Evolutionary conservation across 179 eudicot genomes (phyloP).

Genomic region (Spergularia azorica): DNA sequence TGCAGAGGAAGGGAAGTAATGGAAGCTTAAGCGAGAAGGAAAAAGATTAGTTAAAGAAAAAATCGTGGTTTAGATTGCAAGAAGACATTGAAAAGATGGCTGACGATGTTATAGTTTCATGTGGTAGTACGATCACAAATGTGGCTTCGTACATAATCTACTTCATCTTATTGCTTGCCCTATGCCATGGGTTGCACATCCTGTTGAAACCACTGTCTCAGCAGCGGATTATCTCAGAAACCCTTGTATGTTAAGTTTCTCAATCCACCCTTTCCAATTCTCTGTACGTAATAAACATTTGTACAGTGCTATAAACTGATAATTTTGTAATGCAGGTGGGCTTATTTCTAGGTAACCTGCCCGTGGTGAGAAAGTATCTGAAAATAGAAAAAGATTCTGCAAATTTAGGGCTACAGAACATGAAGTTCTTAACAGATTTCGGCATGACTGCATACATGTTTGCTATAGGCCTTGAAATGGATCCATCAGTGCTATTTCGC

Average conservation of each 20-base stretch:
- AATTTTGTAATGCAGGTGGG: constrained; percentile 65
- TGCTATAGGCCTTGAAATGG: constrained; percentile 79
- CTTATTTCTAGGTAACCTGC: constrained; percentile 49
- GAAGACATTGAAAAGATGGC: constrained; percentile 7
- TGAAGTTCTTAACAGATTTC: constrained; percentile 66
- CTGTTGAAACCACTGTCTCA: constrained; percentile 61
- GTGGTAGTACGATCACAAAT: constrained; percentile 30
- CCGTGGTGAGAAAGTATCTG: constrained; percentile 20
- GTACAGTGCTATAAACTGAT: too few relatives aligned
- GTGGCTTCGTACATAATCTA: constrained; percentile 57
- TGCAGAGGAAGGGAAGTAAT: too few relatives aligned
- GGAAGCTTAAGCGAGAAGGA: too few relatives aligned
- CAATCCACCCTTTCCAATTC: too few relatives aligned
- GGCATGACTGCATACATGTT: constrained; percentile 85
- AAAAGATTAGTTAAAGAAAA: too few relatives aligned
- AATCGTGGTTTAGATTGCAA: too few relatives aligned
- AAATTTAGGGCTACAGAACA: constrained; percentile 33
- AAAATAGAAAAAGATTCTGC: not conserved
- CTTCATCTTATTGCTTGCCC: constrained; percentile 46
- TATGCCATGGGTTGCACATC: constrained; percentile 62
- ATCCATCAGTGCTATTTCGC: constrained; percentile 49
- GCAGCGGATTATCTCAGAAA: constrained; percentile 82
- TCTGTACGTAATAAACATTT: too few relatives aligned
- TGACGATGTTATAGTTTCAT: not conserved
- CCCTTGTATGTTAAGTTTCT: constrained; percentile 33